Percentiles rank a stretch among this genome's conserved stretches.
Conservation (phyloP, 192 early-diverging fungal genomes). For the Umbelopsis sp. region DNA sequence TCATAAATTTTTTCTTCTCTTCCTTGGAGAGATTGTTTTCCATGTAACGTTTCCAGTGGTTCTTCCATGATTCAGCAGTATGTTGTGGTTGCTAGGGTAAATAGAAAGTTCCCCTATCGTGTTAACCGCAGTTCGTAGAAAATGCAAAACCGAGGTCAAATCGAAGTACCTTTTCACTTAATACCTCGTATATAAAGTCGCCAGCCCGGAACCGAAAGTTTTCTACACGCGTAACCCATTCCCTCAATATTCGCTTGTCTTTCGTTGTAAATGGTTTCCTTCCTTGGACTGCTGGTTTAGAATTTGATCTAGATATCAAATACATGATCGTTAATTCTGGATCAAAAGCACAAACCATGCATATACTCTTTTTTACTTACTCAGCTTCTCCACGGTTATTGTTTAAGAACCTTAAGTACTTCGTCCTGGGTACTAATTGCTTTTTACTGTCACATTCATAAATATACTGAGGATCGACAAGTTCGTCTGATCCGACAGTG, state of each 20-base stretch:
- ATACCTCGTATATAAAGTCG: not conserved
- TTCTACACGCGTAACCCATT: not conserved
- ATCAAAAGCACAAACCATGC: no score
- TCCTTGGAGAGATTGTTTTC: not conserved
- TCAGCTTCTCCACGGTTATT: no score
- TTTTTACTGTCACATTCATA: no score
- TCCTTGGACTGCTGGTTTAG: not conserved
- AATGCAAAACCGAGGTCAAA: not conserved
- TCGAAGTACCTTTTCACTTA: not conserved
- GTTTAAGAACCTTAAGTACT: no score
- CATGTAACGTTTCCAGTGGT: not conserved
- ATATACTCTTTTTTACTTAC: no score
- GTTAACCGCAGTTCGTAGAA: not conserved
- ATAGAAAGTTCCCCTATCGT: not conserved
- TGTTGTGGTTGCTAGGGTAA: not conserved
- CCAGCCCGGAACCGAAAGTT: not conserved
- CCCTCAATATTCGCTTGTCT: not conserved
- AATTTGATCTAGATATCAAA: no score
- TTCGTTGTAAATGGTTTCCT: not conserved
- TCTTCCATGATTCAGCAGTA: slow-evolving; percentile 1
- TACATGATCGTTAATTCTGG: no score
- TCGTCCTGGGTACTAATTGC: no score
- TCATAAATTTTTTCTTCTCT: not conserved
- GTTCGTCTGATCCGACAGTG: no score
- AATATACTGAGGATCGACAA: no score